phyloP scores from a whole-genome alignment of 768 basidiomycete species.

The Leccinum incarnatum region DNA sequence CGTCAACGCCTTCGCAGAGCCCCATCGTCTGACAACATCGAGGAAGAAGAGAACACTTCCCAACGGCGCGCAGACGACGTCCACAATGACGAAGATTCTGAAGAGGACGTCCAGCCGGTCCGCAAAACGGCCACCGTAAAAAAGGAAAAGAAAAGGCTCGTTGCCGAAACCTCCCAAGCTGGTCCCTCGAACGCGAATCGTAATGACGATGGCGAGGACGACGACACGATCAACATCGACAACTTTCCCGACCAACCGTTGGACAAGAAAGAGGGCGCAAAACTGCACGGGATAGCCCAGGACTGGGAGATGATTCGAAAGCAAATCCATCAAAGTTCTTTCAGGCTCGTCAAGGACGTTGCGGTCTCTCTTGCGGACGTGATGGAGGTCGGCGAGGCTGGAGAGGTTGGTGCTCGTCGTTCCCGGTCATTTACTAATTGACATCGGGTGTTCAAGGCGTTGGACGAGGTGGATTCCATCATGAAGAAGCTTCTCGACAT shows the following conservation, averaged over 20 bases:
- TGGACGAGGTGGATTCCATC: conserved; percentile 58
- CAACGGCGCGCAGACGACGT: conserved; percentile 42
- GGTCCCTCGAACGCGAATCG: conserved; percentile 20
- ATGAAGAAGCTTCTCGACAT: conserved; percentile 73
- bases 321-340: conserved; percentile 44
- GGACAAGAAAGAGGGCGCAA: conserved; percentile 46
- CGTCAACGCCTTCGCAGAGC: conserved; percentile 41
- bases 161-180: conserved; percentile 15
- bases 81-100: conserved; percentile 29
- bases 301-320: conserved; percentile 62
- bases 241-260: conserved; percentile 69
- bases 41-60: conserved; percentile 48
- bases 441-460: conserved; percentile 36
- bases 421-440: background rate
- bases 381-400: conserved; percentile 49
- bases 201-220: conserved; percentile 40
- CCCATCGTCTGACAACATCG: conserved; percentile 55
- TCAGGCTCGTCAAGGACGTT: conserved; percentile 48
- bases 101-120: conserved; percentile 40
- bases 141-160: conserved; percentile 29
- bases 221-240: conserved; percentile 56
- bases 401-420: conserved; percentile 41
- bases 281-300: conserved; percentile 52
- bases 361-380: conserved; percentile 62
- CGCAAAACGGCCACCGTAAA: conserved; percentile 28